A percentile compares a stretch with the other conserved stretches of the same genome.
Conservation (phyloP, 2,329 filamentous ascomycete species). For the Colletotrichum plurivorum region DNA sequence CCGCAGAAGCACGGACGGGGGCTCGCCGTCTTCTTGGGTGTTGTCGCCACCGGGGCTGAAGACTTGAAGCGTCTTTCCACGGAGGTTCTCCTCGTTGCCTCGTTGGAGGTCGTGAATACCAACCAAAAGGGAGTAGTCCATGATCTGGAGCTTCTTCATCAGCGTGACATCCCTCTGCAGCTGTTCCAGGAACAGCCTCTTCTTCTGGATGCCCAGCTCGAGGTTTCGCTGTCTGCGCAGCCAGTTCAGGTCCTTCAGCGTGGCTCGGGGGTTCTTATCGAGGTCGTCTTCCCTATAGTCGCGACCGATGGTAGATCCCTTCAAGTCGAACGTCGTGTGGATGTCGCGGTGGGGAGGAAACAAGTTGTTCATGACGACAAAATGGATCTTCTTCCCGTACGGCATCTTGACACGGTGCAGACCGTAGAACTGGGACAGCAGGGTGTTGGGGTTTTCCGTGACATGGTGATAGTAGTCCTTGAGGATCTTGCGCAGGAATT, state of each 20-base stretch:
- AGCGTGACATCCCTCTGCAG: conserved; percentile 89
- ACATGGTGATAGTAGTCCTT: conserved; percentile 96
- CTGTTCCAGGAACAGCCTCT: conserved; percentile 89
- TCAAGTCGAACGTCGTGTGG: conserved; percentile 95
- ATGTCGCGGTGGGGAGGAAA: conserved; percentile 98
- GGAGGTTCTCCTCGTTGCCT: conserved; percentile 95
- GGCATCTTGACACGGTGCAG: conserved; percentile 98
- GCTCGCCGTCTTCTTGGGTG: conserved; percentile 70
- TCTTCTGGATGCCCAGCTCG: conserved; percentile 91
- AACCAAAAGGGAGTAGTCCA: conserved; percentile 97
- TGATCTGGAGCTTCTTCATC: conserved; percentile 91
- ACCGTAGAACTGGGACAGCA: conserved; percentile 98
- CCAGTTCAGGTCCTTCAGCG: conserved; percentile 98
- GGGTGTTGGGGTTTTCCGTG: conserved; percentile 92
- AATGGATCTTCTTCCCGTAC: conserved; percentile 98
- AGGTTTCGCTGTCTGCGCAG: conserved; percentile 86
- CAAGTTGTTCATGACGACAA: conserved; percentile 99
- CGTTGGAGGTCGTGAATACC: conserved; percentile 92
- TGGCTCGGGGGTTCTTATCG: conserved; percentile 90
- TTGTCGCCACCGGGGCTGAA: conserved; percentile 88
- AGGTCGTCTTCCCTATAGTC: conserved; percentile 92
- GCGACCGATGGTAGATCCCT: conserved; percentile 94
- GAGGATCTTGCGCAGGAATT: conserved; percentile 85
- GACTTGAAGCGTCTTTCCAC: conserved; percentile 89
- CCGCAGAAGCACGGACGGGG: conserved; percentile 79